Evolutionary conservation across 768 basidiomycete species (phyloP), one percentile per base, ranked within the genome.

Genomic region (Boletus insuetus): DNA sequence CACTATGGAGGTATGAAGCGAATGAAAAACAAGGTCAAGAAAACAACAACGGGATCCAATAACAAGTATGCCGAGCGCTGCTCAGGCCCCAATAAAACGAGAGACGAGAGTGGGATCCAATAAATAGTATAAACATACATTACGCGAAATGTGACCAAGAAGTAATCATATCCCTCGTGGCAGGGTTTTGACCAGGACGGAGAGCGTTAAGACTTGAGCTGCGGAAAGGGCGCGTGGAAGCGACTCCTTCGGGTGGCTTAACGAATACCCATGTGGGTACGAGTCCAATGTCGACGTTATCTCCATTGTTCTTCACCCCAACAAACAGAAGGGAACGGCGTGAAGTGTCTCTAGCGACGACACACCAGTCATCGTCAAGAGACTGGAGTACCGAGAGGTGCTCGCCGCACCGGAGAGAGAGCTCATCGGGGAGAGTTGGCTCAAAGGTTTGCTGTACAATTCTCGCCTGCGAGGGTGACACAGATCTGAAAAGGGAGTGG

Each of bases 321-420:
- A 50, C 7, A 20, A 57, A 61, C 31, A 58, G 20, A n/a, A 49
- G 53, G 8, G 78, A 79, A 54, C 35, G 71, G 1, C 77, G 78
- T 59, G 75, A 75, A 61, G 43, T 67, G 56, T 85, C 81, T 29
- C 86, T 75, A 19, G 81, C 83, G 49, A 88, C 85, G 49, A 88
- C 76, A 61, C 86, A 89, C 89, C 89, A 92, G 2, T 88, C 89
- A 54, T 91, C 89, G 55, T 91, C 86, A 61, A 84, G 88, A 6
- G 82, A 82, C 56, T 82, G 81, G 4, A 89, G 75, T 29, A 90
- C 71, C 1, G 79, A 80, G 40, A 91, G 70, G 35, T 73, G 74
- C 66, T 92, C 87, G 38, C 86, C 85, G 13, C 77, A 62, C 34
- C 62, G 66, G 19, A 87, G 55, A 34, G 83, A 71, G 26, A 91